Percentiles rank a stretch among this genome's conserved stretches.
Conservation (phyloP, 768 basidiomycete genomes). For the Rhizopogon vinicolor region DNA sequence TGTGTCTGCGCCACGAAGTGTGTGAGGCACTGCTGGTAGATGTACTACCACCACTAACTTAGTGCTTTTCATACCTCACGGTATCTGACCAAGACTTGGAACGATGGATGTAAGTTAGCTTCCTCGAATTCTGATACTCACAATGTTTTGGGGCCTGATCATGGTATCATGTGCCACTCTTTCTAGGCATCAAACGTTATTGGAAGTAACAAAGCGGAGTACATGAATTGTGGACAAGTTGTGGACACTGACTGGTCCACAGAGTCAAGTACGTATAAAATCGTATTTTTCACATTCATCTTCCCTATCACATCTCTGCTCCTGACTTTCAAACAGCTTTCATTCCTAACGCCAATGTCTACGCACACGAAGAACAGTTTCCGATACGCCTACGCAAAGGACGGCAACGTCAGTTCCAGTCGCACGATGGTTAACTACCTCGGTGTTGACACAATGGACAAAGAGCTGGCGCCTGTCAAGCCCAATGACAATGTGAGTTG, state of each 20-base stretch:
- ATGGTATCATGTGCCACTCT: too few species aligned
- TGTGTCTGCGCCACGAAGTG: too few species aligned
- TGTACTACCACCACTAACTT: too few species aligned
- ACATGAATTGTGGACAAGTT: too few species aligned
- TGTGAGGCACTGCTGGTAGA: too few species aligned
- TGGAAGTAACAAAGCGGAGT: too few species aligned
- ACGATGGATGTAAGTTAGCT: neutral
- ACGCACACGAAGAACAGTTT: neutral
- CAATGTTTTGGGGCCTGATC: too few species aligned
- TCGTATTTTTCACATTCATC: neutral
- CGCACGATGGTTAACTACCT: slow-evolving; percentile 20
- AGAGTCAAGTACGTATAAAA: neutral
- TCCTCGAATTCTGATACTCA: too few species aligned
- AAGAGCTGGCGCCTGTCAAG: slow-evolving; percentile 9
- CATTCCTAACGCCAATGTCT: neutral
- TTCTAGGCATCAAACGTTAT: too few species aligned
- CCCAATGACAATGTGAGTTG: slow-evolving; percentile 13
- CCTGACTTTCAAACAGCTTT: too few species aligned
- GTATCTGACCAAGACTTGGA: neutral
- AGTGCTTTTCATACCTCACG: too few species aligned
- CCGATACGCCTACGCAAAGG: slow-evolving; percentile 6
- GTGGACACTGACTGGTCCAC: too few species aligned
- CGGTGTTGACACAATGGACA: slow-evolving; percentile 14
- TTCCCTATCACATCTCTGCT: neutral
- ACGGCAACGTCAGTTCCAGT: slow-evolving; percentile 18